Percentiles rank a stretch among this genome's conserved stretches.
Evolutionary conservation across 139 green algal genomes (phyloP).

Genomic region (Haematococcus lacustris): DNA sequence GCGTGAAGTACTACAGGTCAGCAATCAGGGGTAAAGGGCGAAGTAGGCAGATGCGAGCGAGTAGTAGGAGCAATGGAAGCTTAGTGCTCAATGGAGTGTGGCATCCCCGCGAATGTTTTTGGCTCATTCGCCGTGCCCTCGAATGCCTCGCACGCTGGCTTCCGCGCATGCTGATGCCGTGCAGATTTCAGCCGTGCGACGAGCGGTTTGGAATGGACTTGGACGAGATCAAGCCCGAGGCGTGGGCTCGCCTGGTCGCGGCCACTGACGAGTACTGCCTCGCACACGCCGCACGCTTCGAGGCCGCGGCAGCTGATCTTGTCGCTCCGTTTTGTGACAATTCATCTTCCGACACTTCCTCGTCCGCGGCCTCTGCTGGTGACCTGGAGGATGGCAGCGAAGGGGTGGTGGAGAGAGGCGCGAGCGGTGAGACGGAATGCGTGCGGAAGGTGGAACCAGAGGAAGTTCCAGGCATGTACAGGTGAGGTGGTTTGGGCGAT

Average conservation of each 20-base stretch:
- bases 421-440: not conserved
- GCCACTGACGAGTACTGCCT: slow-evolving; percentile 70
- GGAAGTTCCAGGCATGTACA: not conserved
- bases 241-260: slow-evolving; percentile 51
- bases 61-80: not conserved
- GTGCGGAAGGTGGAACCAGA: not conserved
- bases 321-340: too few relatives aligned
- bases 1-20: slow-evolving; percentile 66
- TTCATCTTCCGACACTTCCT: too few relatives aligned
- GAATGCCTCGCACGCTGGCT: not conserved
- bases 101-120: not conserved
- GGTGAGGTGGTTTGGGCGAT: not conserved
- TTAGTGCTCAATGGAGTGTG: not conserved
- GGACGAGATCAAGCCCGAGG: slow-evolving; percentile 65
- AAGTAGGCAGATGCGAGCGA: not conserved
- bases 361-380: not conserved
- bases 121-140: not conserved
- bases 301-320: slow-evolving; percentile 38
- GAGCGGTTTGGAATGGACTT: slow-evolving; percentile 70
- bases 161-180: not conserved
- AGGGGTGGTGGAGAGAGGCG: not conserved
- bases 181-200: slow-evolving; percentile 63
- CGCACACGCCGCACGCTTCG: slow-evolving; percentile 31
- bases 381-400: not conserved
- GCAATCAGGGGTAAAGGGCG: not conserved